These are phyloP conservation scores for Cucurbita argyrosperma DNA, from an alignment of 306 rosid species.

Conservation along the genomic window DNA sequence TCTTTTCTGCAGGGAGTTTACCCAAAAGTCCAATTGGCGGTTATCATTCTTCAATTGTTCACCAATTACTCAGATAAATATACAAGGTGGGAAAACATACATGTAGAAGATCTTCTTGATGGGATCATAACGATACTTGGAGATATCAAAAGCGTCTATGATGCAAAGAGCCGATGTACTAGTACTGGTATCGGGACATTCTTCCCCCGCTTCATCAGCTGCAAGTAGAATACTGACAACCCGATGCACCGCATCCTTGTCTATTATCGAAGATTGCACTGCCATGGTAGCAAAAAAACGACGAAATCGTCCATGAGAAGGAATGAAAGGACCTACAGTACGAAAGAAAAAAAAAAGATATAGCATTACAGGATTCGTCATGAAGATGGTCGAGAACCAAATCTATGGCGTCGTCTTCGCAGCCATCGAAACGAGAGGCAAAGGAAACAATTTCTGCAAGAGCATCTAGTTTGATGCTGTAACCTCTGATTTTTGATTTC, in stretches of 20 bases:
- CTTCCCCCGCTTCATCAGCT: constrained; percentile 33
- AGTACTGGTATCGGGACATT: neutral
- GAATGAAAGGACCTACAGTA: neutral
- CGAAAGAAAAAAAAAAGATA: neutral
- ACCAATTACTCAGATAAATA: neutral
- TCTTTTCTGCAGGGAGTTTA: neutral
- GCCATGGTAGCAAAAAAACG: neutral
- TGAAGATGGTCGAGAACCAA: constrained; percentile 47
- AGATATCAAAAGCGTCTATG: constrained; percentile 39
- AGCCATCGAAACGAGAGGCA: constrained; percentile 29
- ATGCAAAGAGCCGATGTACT: constrained; percentile 28
- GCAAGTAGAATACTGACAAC: constrained; percentile 27
- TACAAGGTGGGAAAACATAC: constrained; percentile 18
- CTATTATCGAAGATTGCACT: constrained; percentile 59
- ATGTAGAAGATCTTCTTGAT: constrained; percentile 53
- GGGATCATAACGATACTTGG: constrained; percentile 48
- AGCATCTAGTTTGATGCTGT: constrained; percentile 50
- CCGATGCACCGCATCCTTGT: constrained; percentile 48
- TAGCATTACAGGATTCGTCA: constrained; percentile 30
- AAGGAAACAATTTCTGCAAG: constrained; percentile 64
- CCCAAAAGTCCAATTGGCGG: neutral
- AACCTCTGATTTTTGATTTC: constrained; percentile 72
- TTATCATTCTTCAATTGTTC: neutral
- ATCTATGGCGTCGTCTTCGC: constrained; percentile 45
- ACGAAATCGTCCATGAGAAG: neutral